Base-by-base conservation (phyloP, 1,139 yeast genomes). In the Geotrichum cucujoidarum region DNA sequence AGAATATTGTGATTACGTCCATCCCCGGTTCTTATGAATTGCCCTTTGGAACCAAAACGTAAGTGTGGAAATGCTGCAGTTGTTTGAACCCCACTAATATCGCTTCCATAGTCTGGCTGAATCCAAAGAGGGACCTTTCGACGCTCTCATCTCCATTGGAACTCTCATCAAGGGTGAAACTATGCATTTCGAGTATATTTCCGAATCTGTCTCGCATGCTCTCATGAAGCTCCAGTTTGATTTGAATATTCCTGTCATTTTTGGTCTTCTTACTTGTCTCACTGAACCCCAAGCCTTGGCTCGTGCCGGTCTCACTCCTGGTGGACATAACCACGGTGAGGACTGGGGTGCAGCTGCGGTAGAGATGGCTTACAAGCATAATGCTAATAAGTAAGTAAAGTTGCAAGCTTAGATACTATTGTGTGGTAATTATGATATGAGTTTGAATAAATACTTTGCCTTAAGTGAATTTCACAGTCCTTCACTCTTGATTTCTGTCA, bases 281-380 rank as follows among this genome's bases (percentile, higher is more conserved):
- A 89, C 95, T 24, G 96, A 89, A 58, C 92, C 83, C 61, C 98
- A 92, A 70, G 98, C 98, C 17, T 77, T 83, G 59, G 82, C 83
- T 30, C 81, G 98, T 68, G 95, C 97, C 10, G 98, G 97, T n/a
- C 70, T 92, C 55, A 77, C 82, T 53, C 72, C 71, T 27, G 87
- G 82, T 43, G 75, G 73, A 24, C 98, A 92, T 69, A 92, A 92
- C 72, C 98, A 92, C 64, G 98, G 98, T 55, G 88, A 79, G 62
- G 97, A 92, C 68, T 92, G 97, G 97, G 98, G 95, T 59, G 92
- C 95, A 40, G 97, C 97, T 52, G 97, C 97, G n/a, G 95, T 92
- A 33, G 98, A 92, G 71, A 90, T 89, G 97, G 81, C 46, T 11
- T 30, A 30, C 34, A 46, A 44, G 45, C 45, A 48, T 24, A 43